phyloP scores from a whole-genome alignment of 169 alveolate species.

The Eimeria zaria region DNA sequence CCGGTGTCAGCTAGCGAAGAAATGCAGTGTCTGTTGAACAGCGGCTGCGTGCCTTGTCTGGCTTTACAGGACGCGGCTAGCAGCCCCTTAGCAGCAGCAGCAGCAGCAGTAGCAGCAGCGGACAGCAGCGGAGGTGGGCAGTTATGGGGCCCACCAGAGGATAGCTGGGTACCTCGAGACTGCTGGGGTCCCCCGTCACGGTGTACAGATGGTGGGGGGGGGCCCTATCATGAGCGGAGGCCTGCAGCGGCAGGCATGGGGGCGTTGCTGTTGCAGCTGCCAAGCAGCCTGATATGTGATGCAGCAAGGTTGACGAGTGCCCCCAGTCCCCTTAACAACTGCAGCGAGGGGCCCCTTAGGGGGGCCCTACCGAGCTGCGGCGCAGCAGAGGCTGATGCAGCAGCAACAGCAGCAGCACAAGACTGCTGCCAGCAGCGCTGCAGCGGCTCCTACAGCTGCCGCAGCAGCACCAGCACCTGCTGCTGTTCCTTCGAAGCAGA shows the following conservation, averaged over 20 bases:
- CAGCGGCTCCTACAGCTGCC: slow-evolving; percentile 17
- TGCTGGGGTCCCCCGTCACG: slow-evolving; percentile 57
- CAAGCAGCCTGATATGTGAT: slow-evolving; percentile 54
- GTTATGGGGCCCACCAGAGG: slow-evolving; percentile 62
- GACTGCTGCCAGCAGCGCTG: slow-evolving; percentile 67
- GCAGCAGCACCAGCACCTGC: slow-evolving; percentile 73
- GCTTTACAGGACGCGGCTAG: slow-evolving; percentile 53
- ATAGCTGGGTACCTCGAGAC: slow-evolving; percentile 43
- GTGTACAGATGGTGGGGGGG: slow-evolving; percentile 27
- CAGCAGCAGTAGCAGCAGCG: too few relatives aligned
- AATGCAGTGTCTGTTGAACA: not conserved
- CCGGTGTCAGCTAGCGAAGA: slow-evolving; percentile 32
- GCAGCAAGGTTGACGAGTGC: slow-evolving; percentile 34
- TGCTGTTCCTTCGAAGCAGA: slow-evolving; percentile 40
- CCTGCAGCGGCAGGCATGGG: slow-evolving; percentile 61
- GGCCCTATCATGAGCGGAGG: slow-evolving; percentile 20
- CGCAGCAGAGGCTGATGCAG: slow-evolving; percentile 19
- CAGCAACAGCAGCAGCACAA: not conserved
- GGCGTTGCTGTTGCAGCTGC: slow-evolving; percentile 56
- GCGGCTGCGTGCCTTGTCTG: slow-evolving; percentile 39
- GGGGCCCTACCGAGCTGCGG: slow-evolving; percentile 16
- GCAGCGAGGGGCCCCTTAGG: not conserved
- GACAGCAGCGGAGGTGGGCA: not conserved
- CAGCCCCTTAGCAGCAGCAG: slow-evolving; percentile 24
- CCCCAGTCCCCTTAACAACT: slow-evolving; percentile 46